Base-by-base conservation (phyloP, 305 asterid genomes). In the Rubia tinctorum region DNA sequence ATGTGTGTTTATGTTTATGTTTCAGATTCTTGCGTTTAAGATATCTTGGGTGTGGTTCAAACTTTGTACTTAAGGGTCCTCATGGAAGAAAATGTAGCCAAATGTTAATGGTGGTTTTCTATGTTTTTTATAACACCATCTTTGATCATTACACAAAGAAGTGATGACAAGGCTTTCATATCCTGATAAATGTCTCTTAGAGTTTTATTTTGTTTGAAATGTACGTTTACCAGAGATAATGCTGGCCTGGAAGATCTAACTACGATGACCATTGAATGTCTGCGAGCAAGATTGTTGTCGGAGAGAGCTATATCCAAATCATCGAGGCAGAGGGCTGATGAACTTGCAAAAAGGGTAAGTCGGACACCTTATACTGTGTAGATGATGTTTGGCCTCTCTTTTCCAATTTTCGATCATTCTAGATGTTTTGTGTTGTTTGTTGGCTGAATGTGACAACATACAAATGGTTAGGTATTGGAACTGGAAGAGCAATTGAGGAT, bases 261-360 rank as follows among this genome's bases (percentile, higher is more conserved):
- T 75, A 76, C 85, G 17, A 86, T 83, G 92, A 92, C 97, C 34
- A 82, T 95, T 76, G 96, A 95, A 72, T 95, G 85, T 86, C 96
- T 95, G 61, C 88, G 98, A 71, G 96, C 90, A 63, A 87, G 95
- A 79, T 85, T 95, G 85, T 84, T 90, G 81, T 80, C 99, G 75
- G 99, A 95, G 88, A 88, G 98, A 82, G 91, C 99, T 20, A 84
- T 95, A 79, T 95, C 96, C 45, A 91, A 84, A 80, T 70, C 96
- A 13, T 93, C 98, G 27, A 87, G 86, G 78, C 92, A 88, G 85
- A 88, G 97, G 89, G 97, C 96, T 60, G 87, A 92, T 79, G 97
- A 92, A 75, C 95, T 95, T 79, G 84, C 96, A 73, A 85, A 80
- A 80, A 90, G 92, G 96, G 99, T 95, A 79, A 82, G 90, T 84